Conservation (phyloP, 495 filamentous ascomycete genomes). For the Aspergillus mulundensis region DNA sequence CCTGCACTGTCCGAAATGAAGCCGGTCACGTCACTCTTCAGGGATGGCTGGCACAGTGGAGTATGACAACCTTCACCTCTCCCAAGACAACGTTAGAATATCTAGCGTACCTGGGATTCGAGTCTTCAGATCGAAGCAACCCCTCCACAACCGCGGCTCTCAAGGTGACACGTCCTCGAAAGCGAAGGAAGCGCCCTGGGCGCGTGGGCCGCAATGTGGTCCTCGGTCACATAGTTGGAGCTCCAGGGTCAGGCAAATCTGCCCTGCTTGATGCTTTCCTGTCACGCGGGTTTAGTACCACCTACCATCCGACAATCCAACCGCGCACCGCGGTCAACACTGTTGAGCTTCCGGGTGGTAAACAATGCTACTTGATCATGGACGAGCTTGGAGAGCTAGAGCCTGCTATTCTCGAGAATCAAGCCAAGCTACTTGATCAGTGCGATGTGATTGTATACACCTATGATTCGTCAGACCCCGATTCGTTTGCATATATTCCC, state of each 20-base stretch:
- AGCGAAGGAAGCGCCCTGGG: slow-evolving; percentile 71
- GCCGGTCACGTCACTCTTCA: slow-evolving; percentile 93
- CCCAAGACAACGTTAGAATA: slow-evolving; percentile 94
- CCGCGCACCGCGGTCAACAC: slow-evolving; percentile 91
- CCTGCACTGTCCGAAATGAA: slow-evolving; percentile 91
- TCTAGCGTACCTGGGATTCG: slow-evolving; percentile 90
- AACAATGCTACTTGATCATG: slow-evolving; percentile 94
- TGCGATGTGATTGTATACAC: slow-evolving; percentile 93
- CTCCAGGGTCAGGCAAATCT: slow-evolving; percentile 78
- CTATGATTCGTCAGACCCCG: slow-evolving; percentile 93
- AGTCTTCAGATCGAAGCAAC: slow-evolving; percentile 59
- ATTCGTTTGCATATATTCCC: slow-evolving; percentile 89
- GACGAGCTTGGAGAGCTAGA: slow-evolving; percentile 95
- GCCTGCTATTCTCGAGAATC: slow-evolving; percentile 88
- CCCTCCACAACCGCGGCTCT: slow-evolving; percentile 73
- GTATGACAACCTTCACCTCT: slow-evolving; percentile 96
- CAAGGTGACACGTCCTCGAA: slow-evolving; percentile 87
- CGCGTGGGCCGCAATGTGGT: slow-evolving; percentile 95
- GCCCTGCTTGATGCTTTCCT: slow-evolving; percentile 87
- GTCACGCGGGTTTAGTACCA: slow-evolving; percentile 75
- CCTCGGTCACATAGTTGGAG: slow-evolving; percentile 87
- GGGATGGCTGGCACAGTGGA: slow-evolving; percentile 98
- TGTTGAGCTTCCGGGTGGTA: slow-evolving; percentile 91
- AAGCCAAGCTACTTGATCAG: slow-evolving; percentile 81
- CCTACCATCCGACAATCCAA: slow-evolving; percentile 94